Base-by-base conservation (phyloP, 1,284 basidiomycete species). In the Omphalotus olearius region DNA sequence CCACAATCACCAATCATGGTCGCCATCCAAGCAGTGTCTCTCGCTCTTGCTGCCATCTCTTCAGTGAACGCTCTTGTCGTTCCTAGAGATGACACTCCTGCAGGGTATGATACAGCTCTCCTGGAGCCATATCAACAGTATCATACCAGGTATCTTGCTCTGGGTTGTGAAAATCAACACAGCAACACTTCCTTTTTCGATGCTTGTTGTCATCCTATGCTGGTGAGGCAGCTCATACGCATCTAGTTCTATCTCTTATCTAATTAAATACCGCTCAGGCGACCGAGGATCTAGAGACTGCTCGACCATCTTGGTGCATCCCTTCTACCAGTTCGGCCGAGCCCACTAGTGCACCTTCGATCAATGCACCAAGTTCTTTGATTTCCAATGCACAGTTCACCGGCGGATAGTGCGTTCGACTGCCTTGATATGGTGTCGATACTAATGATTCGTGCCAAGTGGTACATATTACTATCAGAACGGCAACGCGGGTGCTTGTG, bases 401-500 rank as follows among this genome's bases (percentile, higher is more conserved):
- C 1, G 75, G 68, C 55, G 81, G 82, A 69, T 56, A 72, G 83
- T 82, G 69, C 55, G 78, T 68, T 1, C 20, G 47, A 65, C 61
- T 28, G 6, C 11, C 14, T 28, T 44, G 41, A 26, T 41, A 44
- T 25, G 13, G 48, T 20, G 44, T 23, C 23, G 23, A 14, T 50
- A 42, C 45, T 55, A 17, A 18, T 43, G 38, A 25, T 38, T 38
- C 50, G 6, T 26, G 52, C 33, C 4, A 52, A 83, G 80, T 58
- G 88, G 80, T 23, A 91, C 89, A 20, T 91, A 68, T 70, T 91
- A 76, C 75, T 78, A 72, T 65, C 90, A 93, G 72, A 69, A 76
- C 45, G 85, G 84, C 39, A 66, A 69, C 47, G 71, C 82, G 4
- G 90, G 90, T 54, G 88, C 89, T 6, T 94, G 91, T 66, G 91